Conservation (phyloP, 257 asterid species). For the Lycium ferocissimum region DNA sequence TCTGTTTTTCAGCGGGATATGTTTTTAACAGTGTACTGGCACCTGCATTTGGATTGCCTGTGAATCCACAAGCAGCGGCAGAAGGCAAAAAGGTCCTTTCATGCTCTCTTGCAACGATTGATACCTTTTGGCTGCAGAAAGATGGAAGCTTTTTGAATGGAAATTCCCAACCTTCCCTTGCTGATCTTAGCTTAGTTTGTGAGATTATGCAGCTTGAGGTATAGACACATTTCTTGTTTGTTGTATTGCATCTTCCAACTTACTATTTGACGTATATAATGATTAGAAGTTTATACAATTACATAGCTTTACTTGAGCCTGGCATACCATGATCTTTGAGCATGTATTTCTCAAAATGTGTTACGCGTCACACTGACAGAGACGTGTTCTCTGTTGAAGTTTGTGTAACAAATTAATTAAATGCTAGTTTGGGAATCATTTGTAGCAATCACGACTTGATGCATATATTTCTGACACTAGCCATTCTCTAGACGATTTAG, state of each 20-base stretch:
- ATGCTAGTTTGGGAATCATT: too few relatives aligned
- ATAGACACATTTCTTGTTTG: slow-evolving; percentile 15
- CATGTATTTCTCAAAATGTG: background rate
- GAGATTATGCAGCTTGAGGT: slow-evolving; percentile 97
- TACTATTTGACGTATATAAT: background rate
- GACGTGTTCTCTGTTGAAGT: too few relatives aligned
- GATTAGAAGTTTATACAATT: too few relatives aligned
- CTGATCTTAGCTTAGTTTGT: slow-evolving; percentile 88
- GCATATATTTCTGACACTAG: too few relatives aligned
- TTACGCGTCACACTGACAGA: background rate
- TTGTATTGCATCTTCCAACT: background rate
- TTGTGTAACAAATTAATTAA: too few relatives aligned
- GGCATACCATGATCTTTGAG: background rate
- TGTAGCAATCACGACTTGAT: too few relatives aligned
- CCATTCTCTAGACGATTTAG: too few relatives aligned
- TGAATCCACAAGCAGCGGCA: slow-evolving; percentile 74
- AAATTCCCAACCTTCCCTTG: slow-evolving; percentile 80
- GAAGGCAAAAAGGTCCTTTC: slow-evolving; percentile 65
- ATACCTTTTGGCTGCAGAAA: slow-evolving; percentile 76
- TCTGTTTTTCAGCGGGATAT: slow-evolving; percentile 54
- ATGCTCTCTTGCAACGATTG: slow-evolving; percentile 66
- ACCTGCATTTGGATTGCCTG: slow-evolving; percentile 70
- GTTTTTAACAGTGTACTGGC: slow-evolving; percentile 59
- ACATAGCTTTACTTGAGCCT: background rate
- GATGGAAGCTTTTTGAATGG: slow-evolving; percentile 75